phyloP scores from a whole-genome alignment of 257 asterid genomes.

The Penstemon davidsonii region DNA sequence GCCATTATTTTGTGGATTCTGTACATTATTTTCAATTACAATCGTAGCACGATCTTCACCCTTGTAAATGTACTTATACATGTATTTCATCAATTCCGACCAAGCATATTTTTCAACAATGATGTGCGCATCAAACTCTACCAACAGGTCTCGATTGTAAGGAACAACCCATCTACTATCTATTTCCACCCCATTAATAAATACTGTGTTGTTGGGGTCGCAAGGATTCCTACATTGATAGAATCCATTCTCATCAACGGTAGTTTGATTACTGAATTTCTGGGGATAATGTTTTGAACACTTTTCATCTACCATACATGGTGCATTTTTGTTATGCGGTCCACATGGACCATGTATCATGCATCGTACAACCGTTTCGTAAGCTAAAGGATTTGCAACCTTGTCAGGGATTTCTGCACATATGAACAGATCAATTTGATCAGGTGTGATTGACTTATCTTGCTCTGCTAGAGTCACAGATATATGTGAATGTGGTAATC shows the following conservation, averaged over 20 bases:
- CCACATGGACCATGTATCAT: conserved; percentile 24
- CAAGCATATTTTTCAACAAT: not conserved
- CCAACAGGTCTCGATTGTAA: not conserved
- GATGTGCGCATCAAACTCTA: not conserved
- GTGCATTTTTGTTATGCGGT: not conserved
- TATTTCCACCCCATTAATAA: not conserved
- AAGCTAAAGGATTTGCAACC: not conserved
- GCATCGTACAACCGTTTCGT: not conserved
- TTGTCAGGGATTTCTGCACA: conserved; percentile 17
- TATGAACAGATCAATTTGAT: not conserved
- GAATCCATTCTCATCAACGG: conserved; percentile 16
- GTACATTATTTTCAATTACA: not conserved
- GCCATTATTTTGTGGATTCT: not conserved
- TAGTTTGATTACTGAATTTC: not conserved
- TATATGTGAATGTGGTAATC: conserved; percentile 11
- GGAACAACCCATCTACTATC: conserved; percentile 18
- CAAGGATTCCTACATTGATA: not conserved
- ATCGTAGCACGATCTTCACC: not conserved
- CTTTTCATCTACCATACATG: conserved; percentile 13
- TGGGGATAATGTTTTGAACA: conserved; percentile 10
- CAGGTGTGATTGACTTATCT: not conserved
- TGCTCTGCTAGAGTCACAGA: not conserved
- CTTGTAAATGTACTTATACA: not conserved
- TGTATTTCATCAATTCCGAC: not conserved
- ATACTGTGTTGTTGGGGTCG: not conserved